A percentile compares a stretch with the other conserved stretches of the same genome.
phyloP scores from a whole-genome alignment of 805 yeast genomes.

The Candida andamanensis region DNA sequence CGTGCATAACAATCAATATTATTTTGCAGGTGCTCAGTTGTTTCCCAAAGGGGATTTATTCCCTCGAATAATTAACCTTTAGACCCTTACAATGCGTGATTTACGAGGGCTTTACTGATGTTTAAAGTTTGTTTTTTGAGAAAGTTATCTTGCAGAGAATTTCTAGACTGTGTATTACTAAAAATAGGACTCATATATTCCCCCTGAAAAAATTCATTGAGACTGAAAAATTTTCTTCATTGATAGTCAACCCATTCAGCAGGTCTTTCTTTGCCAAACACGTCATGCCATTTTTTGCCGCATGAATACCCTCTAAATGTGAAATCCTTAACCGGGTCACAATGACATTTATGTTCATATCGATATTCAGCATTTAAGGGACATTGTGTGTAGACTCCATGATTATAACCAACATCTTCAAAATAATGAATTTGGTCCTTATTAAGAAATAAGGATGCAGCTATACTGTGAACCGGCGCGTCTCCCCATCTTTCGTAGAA shows the following conservation, averaged over 20 bases:
- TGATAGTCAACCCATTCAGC: conserved; percentile 23
- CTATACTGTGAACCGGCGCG: conserved; percentile 82
- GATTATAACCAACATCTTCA: conserved; percentile 72
- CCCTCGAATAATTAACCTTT: too few relatives aligned
- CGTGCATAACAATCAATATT: too few relatives aligned
- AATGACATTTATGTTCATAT: conserved; percentile 26
- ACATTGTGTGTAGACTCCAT: conserved; percentile 60
- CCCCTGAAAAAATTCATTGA: too few relatives aligned
- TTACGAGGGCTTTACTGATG: too few relatives aligned
- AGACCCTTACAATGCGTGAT: too few relatives aligned
- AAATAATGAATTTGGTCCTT: conserved; percentile 62
- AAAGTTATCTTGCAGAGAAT: too few relatives aligned
- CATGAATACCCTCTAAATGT: conserved; percentile 18
- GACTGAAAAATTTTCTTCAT: too few relatives aligned
- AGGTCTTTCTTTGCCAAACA: conserved; percentile 26
- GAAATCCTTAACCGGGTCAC: conserved; percentile 36
- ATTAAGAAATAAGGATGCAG: conserved; percentile 59
- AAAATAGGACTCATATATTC: too few relatives aligned
- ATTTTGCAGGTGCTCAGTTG: too few relatives aligned
- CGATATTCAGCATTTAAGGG: conserved; percentile 38
- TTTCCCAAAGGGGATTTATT: too few relatives aligned
- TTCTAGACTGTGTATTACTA: too few relatives aligned
- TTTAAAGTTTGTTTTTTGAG: too few relatives aligned
- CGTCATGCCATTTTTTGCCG: conserved; percentile 27
- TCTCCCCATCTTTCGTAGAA: conserved; percentile 91